Conservation (phyloP, 176 grass and related monocot genomes). For the Cenchrus americanus region DNA sequence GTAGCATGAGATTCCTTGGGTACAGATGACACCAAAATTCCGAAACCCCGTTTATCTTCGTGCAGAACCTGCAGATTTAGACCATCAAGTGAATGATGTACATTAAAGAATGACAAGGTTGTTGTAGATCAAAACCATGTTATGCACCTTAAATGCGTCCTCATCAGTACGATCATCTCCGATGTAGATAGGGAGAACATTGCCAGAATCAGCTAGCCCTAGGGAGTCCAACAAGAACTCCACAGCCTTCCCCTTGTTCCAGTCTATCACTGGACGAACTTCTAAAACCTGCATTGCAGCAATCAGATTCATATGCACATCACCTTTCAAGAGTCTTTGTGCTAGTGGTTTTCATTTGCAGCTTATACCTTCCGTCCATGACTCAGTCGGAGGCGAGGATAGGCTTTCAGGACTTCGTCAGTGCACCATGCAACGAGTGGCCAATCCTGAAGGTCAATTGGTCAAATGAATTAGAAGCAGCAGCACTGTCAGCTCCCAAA, state of each 20-base stretch:
- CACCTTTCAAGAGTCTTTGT: neutral
- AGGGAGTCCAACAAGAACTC: conserved; percentile 65
- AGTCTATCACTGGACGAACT: conserved; percentile 62
- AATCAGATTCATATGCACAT: neutral
- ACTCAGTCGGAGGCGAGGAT: conserved; percentile 44
- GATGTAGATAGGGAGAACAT: conserved; percentile 62
- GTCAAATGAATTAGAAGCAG: conserved; percentile 27
- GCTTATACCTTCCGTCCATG: conserved; percentile 59
- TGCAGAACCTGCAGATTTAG: conserved; percentile 38
- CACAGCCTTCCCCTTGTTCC: conserved; percentile 71
- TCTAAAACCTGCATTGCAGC: conserved; percentile 49
- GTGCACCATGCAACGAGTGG: conserved; percentile 39
- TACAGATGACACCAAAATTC: conserved; percentile 58
- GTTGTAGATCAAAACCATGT: neutral
- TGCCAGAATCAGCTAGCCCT: conserved; percentile 40
- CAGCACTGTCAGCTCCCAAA: neutral
- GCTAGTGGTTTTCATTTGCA: neutral
- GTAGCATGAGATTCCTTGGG: conserved; percentile 55
- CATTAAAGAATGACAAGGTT: neutral
- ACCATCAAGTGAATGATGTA: neutral
- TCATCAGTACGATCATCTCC: conserved; percentile 65
- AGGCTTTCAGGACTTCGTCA: conserved; percentile 41
- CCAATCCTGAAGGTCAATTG: conserved; percentile 54
- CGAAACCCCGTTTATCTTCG: conserved; percentile 48
- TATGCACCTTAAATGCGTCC: conserved; percentile 63